phyloP scores from a whole-genome alignment of 1,139 yeast species.

The Kodamaea arcana region DNA sequence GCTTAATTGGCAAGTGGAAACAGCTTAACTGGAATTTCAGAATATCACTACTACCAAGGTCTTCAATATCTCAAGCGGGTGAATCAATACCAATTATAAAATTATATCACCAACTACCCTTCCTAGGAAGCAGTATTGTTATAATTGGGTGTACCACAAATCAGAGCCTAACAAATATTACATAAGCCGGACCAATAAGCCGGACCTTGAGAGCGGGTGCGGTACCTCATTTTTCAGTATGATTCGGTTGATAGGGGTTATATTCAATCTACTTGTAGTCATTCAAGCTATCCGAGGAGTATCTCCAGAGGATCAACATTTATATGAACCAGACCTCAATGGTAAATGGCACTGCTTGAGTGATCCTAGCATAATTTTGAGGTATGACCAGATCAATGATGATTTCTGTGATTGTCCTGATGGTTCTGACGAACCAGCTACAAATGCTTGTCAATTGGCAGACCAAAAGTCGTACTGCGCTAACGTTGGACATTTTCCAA shows the following conservation, averaged over 20 bases:
- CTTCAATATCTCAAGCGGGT: too few relatives aligned
- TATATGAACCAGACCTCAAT: conserved; percentile 48
- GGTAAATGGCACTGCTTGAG: conserved; percentile 65
- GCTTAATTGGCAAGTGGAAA: too few relatives aligned
- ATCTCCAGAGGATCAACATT: conserved; percentile 34
- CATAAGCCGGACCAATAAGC: too few relatives aligned
- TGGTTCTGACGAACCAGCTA: conserved; percentile 97
- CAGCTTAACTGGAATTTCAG: too few relatives aligned
- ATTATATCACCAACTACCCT: too few relatives aligned
- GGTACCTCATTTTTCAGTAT: too few relatives aligned
- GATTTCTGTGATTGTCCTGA: conserved; percentile 96
- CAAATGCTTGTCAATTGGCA: conserved; percentile 65
- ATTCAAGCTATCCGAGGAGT: conserved; percentile 14
- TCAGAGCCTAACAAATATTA: too few relatives aligned
- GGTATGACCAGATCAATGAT: conserved; percentile 70
- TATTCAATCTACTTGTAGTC: not conserved
- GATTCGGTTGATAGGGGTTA: not conserved
- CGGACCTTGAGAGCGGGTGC: too few relatives aligned
- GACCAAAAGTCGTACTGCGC: conserved; percentile 64
- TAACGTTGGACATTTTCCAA: conserved; percentile 65
- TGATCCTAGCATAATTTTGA: conserved; percentile 58
- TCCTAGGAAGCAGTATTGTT: too few relatives aligned
- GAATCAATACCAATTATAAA: too few relatives aligned
- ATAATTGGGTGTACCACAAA: too few relatives aligned
- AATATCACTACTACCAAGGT: too few relatives aligned